Conservation (phyloP, 192 early-diverging fungal species). For the Linnemannia schmuckeri region DNA sequence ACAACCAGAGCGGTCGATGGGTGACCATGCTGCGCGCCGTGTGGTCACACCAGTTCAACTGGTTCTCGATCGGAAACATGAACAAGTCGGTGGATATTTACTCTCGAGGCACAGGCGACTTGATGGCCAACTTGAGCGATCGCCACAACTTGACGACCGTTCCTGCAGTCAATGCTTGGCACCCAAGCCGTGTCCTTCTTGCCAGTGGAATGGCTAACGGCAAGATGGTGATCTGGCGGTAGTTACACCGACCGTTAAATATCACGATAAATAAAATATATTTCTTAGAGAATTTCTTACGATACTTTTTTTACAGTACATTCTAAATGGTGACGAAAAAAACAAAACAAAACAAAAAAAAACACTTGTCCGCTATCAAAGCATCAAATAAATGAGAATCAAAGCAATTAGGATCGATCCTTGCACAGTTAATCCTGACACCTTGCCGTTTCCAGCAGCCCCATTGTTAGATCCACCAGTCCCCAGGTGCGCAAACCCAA, state of each 20-base stretch:
- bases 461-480: neutral
- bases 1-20: constrained; percentile 77
- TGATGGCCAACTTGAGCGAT: constrained; percentile 63
- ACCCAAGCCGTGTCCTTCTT: constrained; percentile 65
- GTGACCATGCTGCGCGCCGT: constrained; percentile 73
- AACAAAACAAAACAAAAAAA: neutral
- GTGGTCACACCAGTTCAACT: constrained; percentile 65
- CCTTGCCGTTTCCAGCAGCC: too few species aligned
- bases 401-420: neutral
- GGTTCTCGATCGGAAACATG: constrained; percentile 78
- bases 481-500: constrained; percentile 60
- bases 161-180: constrained; percentile 75
- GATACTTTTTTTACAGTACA: neutral
- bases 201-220: constrained; percentile 71
- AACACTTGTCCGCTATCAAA: neutral
- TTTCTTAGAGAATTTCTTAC: neutral
- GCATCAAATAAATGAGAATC: neutral
- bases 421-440: neutral
- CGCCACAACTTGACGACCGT: constrained; percentile 53
- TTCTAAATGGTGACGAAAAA: neutral
- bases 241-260: neutral
- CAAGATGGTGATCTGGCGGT: constrained; percentile 69
- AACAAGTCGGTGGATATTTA: constrained; percentile 71
- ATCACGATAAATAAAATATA: neutral
- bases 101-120: constrained; percentile 65